These are phyloP conservation scores for Neurospora sp. DNA, from an alignment of 495 filamentous ascomycete genomes.

Conservation along the genomic window DNA sequence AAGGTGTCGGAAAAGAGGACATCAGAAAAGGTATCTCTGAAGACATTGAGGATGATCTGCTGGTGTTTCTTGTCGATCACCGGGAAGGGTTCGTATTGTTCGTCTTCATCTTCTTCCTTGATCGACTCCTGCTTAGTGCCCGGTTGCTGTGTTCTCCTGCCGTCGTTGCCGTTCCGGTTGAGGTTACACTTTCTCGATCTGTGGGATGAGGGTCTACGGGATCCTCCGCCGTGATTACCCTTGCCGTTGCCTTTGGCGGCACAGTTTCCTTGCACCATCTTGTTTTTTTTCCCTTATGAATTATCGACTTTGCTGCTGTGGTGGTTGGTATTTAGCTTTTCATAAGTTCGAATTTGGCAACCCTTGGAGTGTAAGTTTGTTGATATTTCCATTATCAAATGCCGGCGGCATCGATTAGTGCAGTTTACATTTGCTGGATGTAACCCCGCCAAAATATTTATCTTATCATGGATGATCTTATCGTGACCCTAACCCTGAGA, in stretches of 20 bases:
- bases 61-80: constrained; percentile 38
- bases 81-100: constrained; percentile 4
- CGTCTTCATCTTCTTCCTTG: constrained; percentile 6
- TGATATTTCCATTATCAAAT: neutral
- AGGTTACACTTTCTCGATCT: neutral
- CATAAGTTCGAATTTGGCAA: neutral
- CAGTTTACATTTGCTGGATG: neutral
- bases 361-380: neutral
- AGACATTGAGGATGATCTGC: constrained; percentile 69
- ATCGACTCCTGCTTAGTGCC: neutral
- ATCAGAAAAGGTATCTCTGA: constrained; percentile 49
- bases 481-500: neutral
- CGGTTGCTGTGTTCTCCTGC: neutral
- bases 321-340: neutral
- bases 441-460: neutral
- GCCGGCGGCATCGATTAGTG: neutral
- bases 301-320: neutral
- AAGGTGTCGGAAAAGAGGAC: constrained; percentile 29
- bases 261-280: neutral
- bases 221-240: neutral
- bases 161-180: neutral
- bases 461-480: neutral
- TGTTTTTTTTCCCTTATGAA: too few relatives aligned
- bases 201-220: neutral
- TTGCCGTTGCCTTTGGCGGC: neutral